Evolutionary conservation across 768 basidiomycete genomes (phyloP), one percentile per base, ranked within the genome.

Genomic region (Tylopilus vinaceipallidus): DNA sequence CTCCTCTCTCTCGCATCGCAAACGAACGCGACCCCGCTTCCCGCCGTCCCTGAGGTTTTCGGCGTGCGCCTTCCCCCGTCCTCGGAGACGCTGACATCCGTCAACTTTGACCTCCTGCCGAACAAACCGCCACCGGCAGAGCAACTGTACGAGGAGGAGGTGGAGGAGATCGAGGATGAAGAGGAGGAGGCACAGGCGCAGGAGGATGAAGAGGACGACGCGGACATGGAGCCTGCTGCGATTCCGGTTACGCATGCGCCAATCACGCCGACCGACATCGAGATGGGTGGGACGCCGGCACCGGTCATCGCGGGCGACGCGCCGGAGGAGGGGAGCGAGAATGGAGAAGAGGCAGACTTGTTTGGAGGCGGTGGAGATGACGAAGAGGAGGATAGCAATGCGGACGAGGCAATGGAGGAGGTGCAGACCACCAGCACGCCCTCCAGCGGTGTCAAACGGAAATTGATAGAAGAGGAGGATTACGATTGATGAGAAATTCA

Each of bases 91-190:
- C 77, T 93, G 39, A 86, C 88, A 14, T 73, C 84, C 19, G 81
- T 92, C 56, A 86, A 92, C 75, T 93, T 93, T 71, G 88, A 93
- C 62, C 78, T 93, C 52, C 75, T 92, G 5, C 89, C 91, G 11
- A 91, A 88, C 67, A 84, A 85, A 65, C 87, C 90, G 1, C 88
- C 91, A 3, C 88, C 88, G 10, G 84, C 78, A 19, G 79, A 84
- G 45, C 84, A 81, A 58, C 71, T 87, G 22, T 90, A 84, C 53
- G 86, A 90, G 53, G 88, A 91, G 61, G 87, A 91, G 61, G 66
- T 89, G 8, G 90, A 92, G 54, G 89, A 91, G 59, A 80, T 89
- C 7, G 85, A 87, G 64, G 73, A 70, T 6, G 70, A 71, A 38
- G 76, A 76, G 11, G 66, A 57, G 3, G 54, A 55, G 0, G 54